Evolutionary conservation across 441 rosid genomes (phyloP).

Genomic region (Erodium texanum): DNA sequence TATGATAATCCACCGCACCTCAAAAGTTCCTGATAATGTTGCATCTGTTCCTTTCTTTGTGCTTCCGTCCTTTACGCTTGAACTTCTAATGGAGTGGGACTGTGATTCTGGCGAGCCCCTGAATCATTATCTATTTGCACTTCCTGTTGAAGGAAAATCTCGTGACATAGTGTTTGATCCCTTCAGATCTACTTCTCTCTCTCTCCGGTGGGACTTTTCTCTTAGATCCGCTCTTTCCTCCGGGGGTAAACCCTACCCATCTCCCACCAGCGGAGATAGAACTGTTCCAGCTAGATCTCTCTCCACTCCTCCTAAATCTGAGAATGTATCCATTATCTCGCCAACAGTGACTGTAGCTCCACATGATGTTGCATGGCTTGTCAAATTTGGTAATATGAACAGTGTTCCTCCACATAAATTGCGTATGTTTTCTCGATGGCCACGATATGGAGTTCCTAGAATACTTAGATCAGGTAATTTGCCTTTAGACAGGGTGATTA

Average conservation of each 20-base stretch:
- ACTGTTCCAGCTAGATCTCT: constrained; percentile 27
- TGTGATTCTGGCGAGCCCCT: constrained; percentile 87
- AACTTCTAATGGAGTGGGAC: constrained; percentile 91
- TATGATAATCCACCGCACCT: constrained; percentile 54
- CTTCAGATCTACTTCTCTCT: constrained; percentile 89
- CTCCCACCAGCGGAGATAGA: constrained; percentile 33
- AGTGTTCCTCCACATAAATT: constrained; percentile 91
- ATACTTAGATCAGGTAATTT: constrained; percentile 77
- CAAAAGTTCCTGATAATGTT: constrained; percentile 47
- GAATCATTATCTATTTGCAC: constrained; percentile 87
- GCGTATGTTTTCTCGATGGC: constrained; percentile 84
- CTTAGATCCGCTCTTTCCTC: constrained; percentile 45
- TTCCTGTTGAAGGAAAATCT: constrained; percentile 79
- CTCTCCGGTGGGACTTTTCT: constrained; percentile 82
- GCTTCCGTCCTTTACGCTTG: constrained; percentile 68
- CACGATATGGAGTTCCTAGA: constrained; percentile 91
- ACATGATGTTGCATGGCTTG: constrained; percentile 95
- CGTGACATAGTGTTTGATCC: constrained; percentile 87
- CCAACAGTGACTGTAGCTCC: constrained; percentile 81
- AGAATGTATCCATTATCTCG: constrained; percentile 34
- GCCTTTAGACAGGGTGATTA: constrained; percentile 87
- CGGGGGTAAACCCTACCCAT: constrained; percentile 30
- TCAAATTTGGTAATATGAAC: constrained; percentile 75
- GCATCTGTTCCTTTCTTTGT: constrained; percentile 55
- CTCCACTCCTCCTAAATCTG: constrained; percentile 36